These are phyloP conservation scores for Phytopythium litorale DNA, from an alignment of 352 stramenopile species.

Conservation along the genomic window DNA sequence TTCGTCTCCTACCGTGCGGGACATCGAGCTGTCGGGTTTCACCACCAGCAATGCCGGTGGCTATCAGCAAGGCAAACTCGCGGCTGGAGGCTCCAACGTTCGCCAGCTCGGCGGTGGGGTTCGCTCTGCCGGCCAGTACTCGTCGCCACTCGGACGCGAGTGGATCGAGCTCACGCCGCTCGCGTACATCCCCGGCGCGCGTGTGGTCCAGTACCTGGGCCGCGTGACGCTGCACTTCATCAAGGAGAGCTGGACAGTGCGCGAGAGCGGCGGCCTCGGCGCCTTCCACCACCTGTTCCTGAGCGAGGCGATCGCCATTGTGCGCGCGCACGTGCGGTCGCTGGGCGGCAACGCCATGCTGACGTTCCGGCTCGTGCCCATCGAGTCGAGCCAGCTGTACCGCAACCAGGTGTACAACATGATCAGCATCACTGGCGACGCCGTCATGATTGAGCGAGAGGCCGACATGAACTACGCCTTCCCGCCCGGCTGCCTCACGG, in stretches of 20 bases:
- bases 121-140: conserved; percentile 2
- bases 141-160: conserved; percentile 42
- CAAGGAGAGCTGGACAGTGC: conserved; percentile 88
- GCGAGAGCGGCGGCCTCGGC: conserved; percentile 78
- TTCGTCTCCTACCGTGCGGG: conserved; percentile 20
- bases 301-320: conserved; percentile 84
- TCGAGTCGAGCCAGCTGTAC: conserved; percentile 85
- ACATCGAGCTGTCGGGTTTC: conserved; percentile 31
- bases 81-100: background rate
- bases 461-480: conserved; percentile 28
- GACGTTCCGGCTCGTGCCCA: conserved; percentile 81
- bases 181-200: conserved; percentile 68
- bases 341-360: conserved; percentile 85
- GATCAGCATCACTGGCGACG: conserved; percentile 88
- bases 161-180: conserved; percentile 86
- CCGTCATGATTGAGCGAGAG: conserved; percentile 75
- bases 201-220: conserved; percentile 73
- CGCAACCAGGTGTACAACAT: conserved; percentile 92
- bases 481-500: conserved; percentile 21
- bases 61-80: background rate
- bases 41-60: background rate
- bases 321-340: conserved; percentile 78
- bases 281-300: conserved; percentile 88
- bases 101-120: background rate
- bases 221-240: conserved; percentile 89